Base-by-base conservation (phyloP, 2,329 filamentous ascomycete species). In the Colletotrichum sp. region DNA sequence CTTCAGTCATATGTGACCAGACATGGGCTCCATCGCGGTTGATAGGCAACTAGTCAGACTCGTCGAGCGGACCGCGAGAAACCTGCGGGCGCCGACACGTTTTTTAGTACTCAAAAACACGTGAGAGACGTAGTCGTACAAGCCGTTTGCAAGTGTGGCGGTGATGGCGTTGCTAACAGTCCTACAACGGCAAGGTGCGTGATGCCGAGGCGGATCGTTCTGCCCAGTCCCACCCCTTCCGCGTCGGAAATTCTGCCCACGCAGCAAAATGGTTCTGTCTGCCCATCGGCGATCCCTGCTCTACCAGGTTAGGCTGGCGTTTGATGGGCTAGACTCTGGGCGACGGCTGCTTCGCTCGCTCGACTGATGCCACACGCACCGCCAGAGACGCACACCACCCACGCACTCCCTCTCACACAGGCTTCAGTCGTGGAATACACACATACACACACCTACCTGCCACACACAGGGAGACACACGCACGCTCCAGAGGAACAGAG, bases 261-360 rank as follows among this genome's bases (percentile, higher is more conserved):
- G 73, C 73, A 75, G 73, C 39, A 75, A 75, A 73, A 73, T 52
- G 64, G 18, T 60, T 65, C 55, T 75, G 64, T 68, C 73, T 73
- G 73, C 64, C 64, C 73, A 60, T 52, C 13, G 56, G 27, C 64
- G 64, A 69, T 73, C 64, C 73, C 58, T 75, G 70, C 73, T 68
- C 32, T 32, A 52, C 73, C 56, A 58, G 70, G 70, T 68, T 75
- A 73, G 70, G 62, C 22, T 62, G 64, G 73, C 58, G 64, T 73
- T 68, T 68, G 56, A 65, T 69, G 70, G 70, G 73, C 70, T 75
- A 68, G 70, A 73, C 73, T 75, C 55, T 62, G 71, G 62, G 67
- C 56, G 64, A 73, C 61, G 56, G 56, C 34, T 32, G 55, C 25
- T 60, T 60, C 27, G 28, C 67, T 70, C 34, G 22, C 56, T 61